These are phyloP conservation scores for Dispira simplex DNA, from an alignment of 192 early-diverging fungal species.

Conservation along the genomic window DNA sequence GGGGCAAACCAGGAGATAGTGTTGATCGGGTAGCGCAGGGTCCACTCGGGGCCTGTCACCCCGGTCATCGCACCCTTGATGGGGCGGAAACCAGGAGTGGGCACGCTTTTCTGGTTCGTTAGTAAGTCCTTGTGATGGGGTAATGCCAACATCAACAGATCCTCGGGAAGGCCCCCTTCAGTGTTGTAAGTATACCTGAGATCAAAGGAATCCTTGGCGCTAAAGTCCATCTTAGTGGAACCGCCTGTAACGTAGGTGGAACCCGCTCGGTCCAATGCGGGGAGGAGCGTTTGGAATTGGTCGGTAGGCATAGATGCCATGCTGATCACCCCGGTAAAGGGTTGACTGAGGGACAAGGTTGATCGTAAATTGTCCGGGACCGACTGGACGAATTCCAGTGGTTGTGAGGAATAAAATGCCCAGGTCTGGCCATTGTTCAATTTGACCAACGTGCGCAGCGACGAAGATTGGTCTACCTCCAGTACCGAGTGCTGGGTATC, in stretches of 20 bases:
- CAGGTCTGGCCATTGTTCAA: conserved; percentile 31
- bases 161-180: conserved; percentile 18
- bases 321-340: conserved; percentile 26
- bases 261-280: conserved; percentile 22
- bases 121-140: conserved; percentile 30
- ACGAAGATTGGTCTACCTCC: conserved; percentile 10
- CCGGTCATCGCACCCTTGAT: conserved; percentile 32
- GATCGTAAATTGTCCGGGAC: neutral
- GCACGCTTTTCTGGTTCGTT: conserved; percentile 8
- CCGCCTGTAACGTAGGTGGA: conserved; percentile 27
- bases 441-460: conserved; percentile 19
- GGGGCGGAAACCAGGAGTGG: conserved; percentile 24
- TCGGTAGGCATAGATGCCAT: conserved; percentile 18
- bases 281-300: conserved; percentile 16
- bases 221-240: conserved; percentile 6
- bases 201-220: conserved; percentile 9
- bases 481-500: conserved; percentile 26
- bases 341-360: neutral
- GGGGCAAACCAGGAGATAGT: conserved; percentile 18
- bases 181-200: conserved; percentile 24
- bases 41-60: conserved; percentile 27
- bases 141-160: conserved; percentile 25
- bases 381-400: neutral
- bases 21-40: conserved; percentile 23
- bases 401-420: conserved; percentile 13